Evolutionary conservation across 495 filamentous ascomycete species (phyloP).

Genomic region (Aspergillus hancockii): DNA sequence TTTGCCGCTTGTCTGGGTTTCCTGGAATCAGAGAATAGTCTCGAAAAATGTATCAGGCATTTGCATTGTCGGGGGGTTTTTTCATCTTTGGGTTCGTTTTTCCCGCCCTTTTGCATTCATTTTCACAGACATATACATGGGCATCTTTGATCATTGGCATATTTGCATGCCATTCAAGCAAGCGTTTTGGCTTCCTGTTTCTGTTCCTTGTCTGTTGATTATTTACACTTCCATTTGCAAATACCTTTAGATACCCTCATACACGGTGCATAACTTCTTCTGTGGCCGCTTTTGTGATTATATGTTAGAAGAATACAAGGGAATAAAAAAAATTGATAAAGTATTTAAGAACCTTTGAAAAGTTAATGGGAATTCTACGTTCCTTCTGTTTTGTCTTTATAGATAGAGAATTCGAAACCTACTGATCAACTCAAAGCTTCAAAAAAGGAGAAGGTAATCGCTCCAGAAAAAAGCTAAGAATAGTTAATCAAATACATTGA

Average conservation of each 20-base stretch:
- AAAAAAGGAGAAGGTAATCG: too few species aligned
- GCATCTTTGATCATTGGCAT: neutral
- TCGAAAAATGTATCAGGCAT: constrained; percentile 7
- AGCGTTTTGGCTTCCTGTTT: constrained; percentile 5
- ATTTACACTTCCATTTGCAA: constrained; percentile 12
- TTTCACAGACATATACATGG: neutral
- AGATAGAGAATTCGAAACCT: neutral
- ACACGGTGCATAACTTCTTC: constrained; percentile 51
- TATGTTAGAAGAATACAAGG: neutral
- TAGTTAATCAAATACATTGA: neutral
- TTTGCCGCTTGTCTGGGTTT: constrained; percentile 16
- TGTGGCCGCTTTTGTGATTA: constrained; percentile 59
- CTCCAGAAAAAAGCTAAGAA: neutral
- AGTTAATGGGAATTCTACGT: neutral
- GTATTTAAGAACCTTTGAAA: constrained; percentile 28
- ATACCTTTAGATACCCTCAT: constrained; percentile 29
- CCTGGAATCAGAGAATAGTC: constrained; percentile 1
- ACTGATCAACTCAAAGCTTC: neutral
- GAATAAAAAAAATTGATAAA: neutral
- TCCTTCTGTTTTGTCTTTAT: neutral
- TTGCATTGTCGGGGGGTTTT: constrained; percentile 10
- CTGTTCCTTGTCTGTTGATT: neutral
- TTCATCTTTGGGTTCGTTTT: neutral
- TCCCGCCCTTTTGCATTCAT: constrained; percentile 2
- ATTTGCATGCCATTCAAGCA: constrained; percentile 5